These are phyloP conservation scores for Colletotrichum sp. DNA, from an alignment of 2,329 filamentous ascomycete species.

Conservation along the genomic window DNA sequence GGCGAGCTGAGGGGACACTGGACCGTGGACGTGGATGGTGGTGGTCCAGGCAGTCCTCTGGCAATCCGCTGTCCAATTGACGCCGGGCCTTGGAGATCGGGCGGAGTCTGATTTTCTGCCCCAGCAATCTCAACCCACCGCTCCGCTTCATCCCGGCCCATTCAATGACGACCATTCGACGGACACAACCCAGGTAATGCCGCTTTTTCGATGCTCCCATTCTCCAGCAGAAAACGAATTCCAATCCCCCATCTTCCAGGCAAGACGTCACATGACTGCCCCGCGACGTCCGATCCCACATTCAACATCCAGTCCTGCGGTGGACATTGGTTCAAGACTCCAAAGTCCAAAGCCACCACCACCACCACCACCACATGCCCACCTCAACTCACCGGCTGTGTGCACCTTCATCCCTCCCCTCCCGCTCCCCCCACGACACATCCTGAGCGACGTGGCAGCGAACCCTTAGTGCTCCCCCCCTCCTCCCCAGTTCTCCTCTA, in stretches of 20 bases:
- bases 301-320: not conserved
- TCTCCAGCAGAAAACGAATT: not conserved
- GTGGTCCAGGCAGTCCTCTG: not conserved
- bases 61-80: not conserved
- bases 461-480: slow-evolving; percentile 2
- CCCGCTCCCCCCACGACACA: not conserved
- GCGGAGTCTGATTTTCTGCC: not conserved
- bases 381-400: not conserved
- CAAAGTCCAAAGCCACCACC: not conserved
- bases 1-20: not conserved
- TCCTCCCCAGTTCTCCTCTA: not conserved
- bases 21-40: not conserved
- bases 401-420: not conserved
- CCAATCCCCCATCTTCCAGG: not conserved
- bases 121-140: not conserved
- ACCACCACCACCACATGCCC: not conserved
- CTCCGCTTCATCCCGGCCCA: not conserved
- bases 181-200: not conserved
- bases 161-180: not conserved
- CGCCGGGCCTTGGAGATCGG: not conserved
- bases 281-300: slow-evolving; percentile 14
- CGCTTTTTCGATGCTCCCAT: not conserved
- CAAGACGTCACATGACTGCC: slow-evolving; percentile 19
- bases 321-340: not conserved
- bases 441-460: slow-evolving; percentile 19